phyloP scores from a whole-genome alignment of 345 rosid genomes.

The Eucalyptus lansdowneana region DNA sequence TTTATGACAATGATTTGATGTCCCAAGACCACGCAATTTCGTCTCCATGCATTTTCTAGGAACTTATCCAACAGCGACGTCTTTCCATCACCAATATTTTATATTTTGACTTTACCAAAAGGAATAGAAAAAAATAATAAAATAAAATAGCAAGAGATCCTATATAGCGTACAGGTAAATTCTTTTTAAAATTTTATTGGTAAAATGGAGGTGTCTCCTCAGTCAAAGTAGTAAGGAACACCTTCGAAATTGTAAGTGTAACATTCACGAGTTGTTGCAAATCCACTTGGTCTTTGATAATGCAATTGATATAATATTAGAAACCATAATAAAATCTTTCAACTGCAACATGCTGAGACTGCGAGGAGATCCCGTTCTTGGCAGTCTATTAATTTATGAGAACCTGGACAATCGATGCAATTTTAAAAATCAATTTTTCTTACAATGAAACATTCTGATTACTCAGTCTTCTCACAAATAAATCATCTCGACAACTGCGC shows the following conservation, averaged over 20 bases:
- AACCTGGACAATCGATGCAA: background rate
- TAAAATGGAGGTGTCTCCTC: background rate
- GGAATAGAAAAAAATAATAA: background rate
- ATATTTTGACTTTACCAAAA: background rate
- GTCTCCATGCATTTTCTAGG: background rate
- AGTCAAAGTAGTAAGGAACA: background rate
- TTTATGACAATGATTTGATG: background rate
- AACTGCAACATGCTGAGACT: background rate
- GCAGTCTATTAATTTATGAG: background rate
- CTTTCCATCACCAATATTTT: background rate
- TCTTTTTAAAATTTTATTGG: background rate
- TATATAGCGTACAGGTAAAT: background rate
- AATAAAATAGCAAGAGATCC: background rate
- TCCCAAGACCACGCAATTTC: background rate
- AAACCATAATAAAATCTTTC: background rate
- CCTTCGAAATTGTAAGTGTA: too few species aligned
- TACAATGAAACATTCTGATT: background rate
- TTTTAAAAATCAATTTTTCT: background rate
- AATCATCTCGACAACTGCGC: background rate
- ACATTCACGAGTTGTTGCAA: too few species aligned
- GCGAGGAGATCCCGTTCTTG: background rate
- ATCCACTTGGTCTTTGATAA: too few species aligned
- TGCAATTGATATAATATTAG: too few species aligned
- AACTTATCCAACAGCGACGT: background rate
- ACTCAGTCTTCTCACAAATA: background rate